These are phyloP conservation scores for Pugionium dolabratum DNA, from an alignment of 345 rosid genomes.

Conservation along the genomic window DNA sequence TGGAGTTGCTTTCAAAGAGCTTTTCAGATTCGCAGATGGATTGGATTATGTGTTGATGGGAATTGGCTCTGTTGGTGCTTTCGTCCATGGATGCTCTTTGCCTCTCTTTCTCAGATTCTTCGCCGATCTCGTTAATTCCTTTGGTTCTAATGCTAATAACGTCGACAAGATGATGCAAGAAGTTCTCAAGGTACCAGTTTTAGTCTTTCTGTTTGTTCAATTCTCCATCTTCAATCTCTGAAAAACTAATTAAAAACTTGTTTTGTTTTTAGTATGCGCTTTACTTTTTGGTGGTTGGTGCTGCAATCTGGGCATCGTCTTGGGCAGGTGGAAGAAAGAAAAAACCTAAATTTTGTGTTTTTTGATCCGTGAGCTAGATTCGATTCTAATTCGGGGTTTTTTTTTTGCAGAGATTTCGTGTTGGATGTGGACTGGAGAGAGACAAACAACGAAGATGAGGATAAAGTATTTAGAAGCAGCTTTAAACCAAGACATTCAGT, in stretches of 20 bases:
- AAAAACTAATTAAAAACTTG: constrained; percentile 14
- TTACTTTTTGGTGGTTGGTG: constrained; percentile 96
- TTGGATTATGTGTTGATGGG: constrained; percentile 92
- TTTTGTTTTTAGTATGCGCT: constrained; percentile 65
- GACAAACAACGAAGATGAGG: constrained; percentile 97
- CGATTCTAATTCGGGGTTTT: not conserved
- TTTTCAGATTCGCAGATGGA: constrained; percentile 95
- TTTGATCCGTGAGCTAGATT: constrained; percentile 24
- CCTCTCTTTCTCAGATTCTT: constrained; percentile 95
- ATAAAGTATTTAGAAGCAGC: constrained; percentile 95
- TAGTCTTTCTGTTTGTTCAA: not conserved
- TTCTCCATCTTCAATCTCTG: constrained; percentile 7
- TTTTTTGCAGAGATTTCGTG: constrained; percentile 78
- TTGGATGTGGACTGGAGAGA: constrained; percentile 99
- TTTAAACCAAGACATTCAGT: constrained; percentile 88
- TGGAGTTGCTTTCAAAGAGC: constrained; percentile 70
- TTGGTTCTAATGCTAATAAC: constrained; percentile 90
- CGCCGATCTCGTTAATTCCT: constrained; percentile 98
- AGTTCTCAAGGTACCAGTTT: constrained; percentile 73
- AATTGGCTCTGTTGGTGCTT: constrained; percentile 93
- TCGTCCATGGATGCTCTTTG: constrained; percentile 90
- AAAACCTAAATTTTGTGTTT: not conserved
- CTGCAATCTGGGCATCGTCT: constrained; percentile 98
- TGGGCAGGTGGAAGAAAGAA: constrained; percentile 73
- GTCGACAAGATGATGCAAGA: constrained; percentile 95